phyloP scores from a whole-genome alignment of 164 flowering plant species.

The Vitis vinifera region ASM3070453v1 NC_081820.1:27167501-27168000 shows the following conservation, averaged over 20 bases:
- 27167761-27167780: slow-evolving; percentile 90
- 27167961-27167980: no score
- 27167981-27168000: no score
- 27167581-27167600: slow-evolving; percentile 62
- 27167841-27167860: slow-evolving; percentile 60
- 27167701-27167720: slow-evolving; percentile 89
- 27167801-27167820: slow-evolving; percentile 77
- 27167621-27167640: slow-evolving; percentile 17
- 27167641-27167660: slow-evolving; percentile 18
- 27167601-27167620: slow-evolving; percentile 50
- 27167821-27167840: slow-evolving; percentile 71
- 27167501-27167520: no score
- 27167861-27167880: slow-evolving; percentile 78
- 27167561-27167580: slow-evolving; percentile 9
- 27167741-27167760: slow-evolving; percentile 89
- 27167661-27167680: slow-evolving; percentile 59
- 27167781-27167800: slow-evolving; percentile 73
- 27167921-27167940: neutral
- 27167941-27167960: neutral
- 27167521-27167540: no score
- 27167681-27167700: slow-evolving; percentile 57
- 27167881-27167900: neutral
- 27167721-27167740: slow-evolving; percentile 78
- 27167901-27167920: neutral
- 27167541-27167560: no score